These are phyloP conservation scores for Candida silvatica DNA, from an alignment of 805 yeast species.

Conservation along the genomic window DNA sequence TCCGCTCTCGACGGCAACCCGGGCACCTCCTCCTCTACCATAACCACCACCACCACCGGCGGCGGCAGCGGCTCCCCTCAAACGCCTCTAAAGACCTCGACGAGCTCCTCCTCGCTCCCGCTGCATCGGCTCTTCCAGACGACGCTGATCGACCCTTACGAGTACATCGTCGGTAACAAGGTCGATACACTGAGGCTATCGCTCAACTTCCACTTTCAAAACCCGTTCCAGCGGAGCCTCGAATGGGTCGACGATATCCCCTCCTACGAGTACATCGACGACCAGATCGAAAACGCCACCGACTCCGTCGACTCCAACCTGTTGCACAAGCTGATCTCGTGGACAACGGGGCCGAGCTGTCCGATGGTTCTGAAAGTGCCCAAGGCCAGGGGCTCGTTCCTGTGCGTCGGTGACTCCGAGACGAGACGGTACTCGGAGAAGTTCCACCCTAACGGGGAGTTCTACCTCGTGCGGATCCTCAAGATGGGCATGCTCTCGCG, in stretches of 20 bases:
- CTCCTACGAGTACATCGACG: slow-evolving; percentile 6
- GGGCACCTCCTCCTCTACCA: slow-evolving; percentile 6
- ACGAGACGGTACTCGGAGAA: no score
- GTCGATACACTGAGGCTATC: slow-evolving; percentile 15
- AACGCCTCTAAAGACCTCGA: slow-evolving; percentile 1
- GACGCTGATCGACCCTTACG: slow-evolving; percentile 27
- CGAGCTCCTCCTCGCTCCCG: no score
- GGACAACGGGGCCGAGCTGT: slow-evolving; percentile 11
- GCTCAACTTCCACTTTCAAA: slow-evolving; percentile 7
- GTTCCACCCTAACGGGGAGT: no score
- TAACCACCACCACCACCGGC: slow-evolving; percentile 1
- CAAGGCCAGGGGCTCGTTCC: slow-evolving; percentile 17
- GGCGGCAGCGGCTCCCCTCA: slow-evolving; percentile 2
- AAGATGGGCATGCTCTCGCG: slow-evolving; percentile 31
- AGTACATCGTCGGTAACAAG: slow-evolving; percentile 23
- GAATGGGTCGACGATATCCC: slow-evolving; percentile 1
- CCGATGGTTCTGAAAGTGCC: slow-evolving; percentile 19
- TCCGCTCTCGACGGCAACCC: slow-evolving; percentile 10
- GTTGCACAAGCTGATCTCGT: slow-evolving; percentile 9
- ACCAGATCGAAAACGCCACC: slow-evolving; percentile 6
- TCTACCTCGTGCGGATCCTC: slow-evolving; percentile 25
- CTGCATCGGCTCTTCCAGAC: slow-evolving; percentile 22
- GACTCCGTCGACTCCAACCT: slow-evolving; percentile 11
- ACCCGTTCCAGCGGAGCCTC: slow-evolving; percentile 13
- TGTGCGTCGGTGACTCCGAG: slow-evolving; percentile 7